Evolutionary conservation across 208 protist species (phyloP).

Genomic region (Angomonas deanei): DNA sequence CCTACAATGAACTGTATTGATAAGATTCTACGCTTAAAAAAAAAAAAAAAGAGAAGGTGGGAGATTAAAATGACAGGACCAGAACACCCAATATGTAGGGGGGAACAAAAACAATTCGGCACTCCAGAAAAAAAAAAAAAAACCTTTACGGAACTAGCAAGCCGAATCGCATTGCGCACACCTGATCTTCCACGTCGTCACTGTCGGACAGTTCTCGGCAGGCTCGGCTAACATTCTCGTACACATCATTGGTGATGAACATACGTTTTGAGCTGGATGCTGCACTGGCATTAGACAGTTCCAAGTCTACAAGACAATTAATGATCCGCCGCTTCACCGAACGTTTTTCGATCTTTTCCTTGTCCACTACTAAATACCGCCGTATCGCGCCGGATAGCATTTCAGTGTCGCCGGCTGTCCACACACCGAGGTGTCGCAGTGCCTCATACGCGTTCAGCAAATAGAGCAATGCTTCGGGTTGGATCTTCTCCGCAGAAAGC

Average conservation of each 20-base stretch:
- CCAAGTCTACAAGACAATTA: too few relatives aligned
- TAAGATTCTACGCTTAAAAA: background rate
- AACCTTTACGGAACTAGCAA: background rate
- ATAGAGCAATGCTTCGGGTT: background rate
- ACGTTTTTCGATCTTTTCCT: too few relatives aligned
- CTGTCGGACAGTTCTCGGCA: background rate
- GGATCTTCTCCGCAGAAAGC: background rate
- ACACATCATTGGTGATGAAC: background rate
- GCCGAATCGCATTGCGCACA: background rate
- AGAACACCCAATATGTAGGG: too few relatives aligned
- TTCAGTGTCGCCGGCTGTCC: too few relatives aligned
- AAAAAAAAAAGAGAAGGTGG: background rate
- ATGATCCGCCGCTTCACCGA: too few relatives aligned
- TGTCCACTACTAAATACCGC: too few relatives aligned
- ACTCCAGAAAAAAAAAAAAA: conserved; percentile 5
- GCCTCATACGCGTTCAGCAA: background rate
- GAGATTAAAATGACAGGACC: too few relatives aligned
- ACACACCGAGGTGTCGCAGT: background rate
- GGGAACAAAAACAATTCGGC: too few relatives aligned
- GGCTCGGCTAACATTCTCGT: background rate
- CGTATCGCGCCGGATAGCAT: too few relatives aligned
- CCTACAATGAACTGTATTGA: too few relatives aligned
- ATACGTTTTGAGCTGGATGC: too few relatives aligned
- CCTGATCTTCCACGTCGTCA: background rate
- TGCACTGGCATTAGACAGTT: too few relatives aligned